Evolutionary conservation across 1,284 basidiomycete species (phyloP).

Genomic region (Pseudozyma flocculosa): DNA sequence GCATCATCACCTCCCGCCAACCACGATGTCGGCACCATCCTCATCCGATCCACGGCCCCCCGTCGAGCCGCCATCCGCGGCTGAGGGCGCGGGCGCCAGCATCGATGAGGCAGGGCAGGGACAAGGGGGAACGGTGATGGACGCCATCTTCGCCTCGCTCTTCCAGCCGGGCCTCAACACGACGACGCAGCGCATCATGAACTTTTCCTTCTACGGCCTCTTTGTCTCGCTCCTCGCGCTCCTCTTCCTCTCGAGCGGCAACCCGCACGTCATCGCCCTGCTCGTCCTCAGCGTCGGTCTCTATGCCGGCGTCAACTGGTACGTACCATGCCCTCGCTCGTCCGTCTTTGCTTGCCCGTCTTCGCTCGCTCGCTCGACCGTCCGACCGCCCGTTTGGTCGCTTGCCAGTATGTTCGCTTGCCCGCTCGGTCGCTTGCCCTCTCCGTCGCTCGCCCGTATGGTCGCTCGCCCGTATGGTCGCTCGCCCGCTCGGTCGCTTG

Average conservation of each 20-base stretch:
- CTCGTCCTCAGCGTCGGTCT: conserved; percentile 53
- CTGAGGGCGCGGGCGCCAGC: no score
- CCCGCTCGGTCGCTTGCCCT: no score
- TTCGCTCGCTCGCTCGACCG: conserved; percentile 3
- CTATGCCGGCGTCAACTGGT: conserved; percentile 59
- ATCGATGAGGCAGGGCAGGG: no score
- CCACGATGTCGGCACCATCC: no score
- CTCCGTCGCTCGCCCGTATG: no score
- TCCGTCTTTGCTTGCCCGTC: neutral
- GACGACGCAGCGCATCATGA: conserved; percentile 52
- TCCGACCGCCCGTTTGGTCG: no score
- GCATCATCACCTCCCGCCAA: no score
- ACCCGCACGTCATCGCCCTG: conserved; percentile 57
- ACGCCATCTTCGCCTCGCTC: conserved; percentile 42
- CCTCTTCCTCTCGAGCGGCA: conserved; percentile 52
- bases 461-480: no score
- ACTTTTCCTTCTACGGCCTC: conserved; percentile 58
- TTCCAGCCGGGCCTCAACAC: conserved; percentile 53
- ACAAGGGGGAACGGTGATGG: conserved; percentile 6
- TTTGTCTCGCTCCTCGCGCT: conserved; percentile 54
- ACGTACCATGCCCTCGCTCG: conserved; percentile 5
- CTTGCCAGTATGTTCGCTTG: no score
- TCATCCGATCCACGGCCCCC: no score
- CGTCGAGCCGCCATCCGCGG: no score
- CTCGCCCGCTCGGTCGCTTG: no score